phyloP scores from a whole-genome alignment of 2,329 filamentous ascomycete genomes.

The Fusarium sp. region DNA sequence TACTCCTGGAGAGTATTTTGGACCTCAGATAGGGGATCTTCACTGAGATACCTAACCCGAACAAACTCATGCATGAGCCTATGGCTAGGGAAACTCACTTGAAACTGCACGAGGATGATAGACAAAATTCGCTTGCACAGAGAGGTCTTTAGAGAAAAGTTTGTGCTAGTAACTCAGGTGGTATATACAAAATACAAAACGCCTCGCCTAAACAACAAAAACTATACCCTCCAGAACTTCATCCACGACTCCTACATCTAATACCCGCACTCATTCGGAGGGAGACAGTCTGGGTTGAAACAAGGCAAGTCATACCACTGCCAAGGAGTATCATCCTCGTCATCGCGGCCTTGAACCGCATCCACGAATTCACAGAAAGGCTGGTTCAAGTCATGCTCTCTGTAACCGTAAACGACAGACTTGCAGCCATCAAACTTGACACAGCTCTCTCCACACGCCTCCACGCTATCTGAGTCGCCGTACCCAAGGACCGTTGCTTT shows the following conservation, averaged over 20 bases:
- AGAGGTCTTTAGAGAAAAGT: neutral
- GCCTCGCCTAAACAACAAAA: neutral
- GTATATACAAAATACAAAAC: slow-evolving; percentile 13
- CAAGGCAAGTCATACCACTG: slow-evolving; percentile 26
- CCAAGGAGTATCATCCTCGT: slow-evolving; percentile 19
- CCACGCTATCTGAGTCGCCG: slow-evolving; percentile 22
- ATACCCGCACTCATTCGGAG: slow-evolving; percentile 17
- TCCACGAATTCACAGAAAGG: slow-evolving; percentile 28
- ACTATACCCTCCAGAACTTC: neutral
- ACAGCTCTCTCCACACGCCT: slow-evolving; percentile 27
- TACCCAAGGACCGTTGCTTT: slow-evolving; percentile 25
- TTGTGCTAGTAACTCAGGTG: neutral
- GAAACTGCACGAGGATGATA: neutral
- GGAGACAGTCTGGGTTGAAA: slow-evolving; percentile 28
- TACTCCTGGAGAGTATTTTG: slow-evolving; percentile 45
- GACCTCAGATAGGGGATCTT: slow-evolving; percentile 39
- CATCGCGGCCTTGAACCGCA: slow-evolving; percentile 6
- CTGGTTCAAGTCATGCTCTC: slow-evolving; percentile 14
- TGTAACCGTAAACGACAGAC: slow-evolving; percentile 21
- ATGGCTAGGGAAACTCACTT: neutral
- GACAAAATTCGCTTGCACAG: neutral
- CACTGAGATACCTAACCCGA: neutral
- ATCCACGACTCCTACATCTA: neutral
- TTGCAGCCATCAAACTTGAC: slow-evolving; percentile 10
- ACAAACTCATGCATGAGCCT: neutral